Conservation (phyloP, 257 asterid genomes). For the Salvia splendens region DNA sequence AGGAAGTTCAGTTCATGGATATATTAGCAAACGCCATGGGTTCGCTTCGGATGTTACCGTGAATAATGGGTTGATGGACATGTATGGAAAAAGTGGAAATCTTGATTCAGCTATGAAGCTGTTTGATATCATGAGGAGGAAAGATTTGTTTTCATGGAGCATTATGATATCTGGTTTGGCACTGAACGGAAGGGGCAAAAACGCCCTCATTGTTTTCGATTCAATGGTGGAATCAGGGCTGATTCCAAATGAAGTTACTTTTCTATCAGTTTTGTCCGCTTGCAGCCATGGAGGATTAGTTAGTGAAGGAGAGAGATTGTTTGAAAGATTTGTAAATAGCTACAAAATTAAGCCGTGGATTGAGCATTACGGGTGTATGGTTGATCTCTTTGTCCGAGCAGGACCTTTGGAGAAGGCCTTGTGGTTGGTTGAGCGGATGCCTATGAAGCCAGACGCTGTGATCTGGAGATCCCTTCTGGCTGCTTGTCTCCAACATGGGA, state of each 20-base stretch:
- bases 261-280: constrained; percentile 66
- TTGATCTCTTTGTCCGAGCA: constrained; percentile 74
- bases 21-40: constrained; percentile 51
- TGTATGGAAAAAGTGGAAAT: constrained; percentile 75
- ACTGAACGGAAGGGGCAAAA: constrained; percentile 61
- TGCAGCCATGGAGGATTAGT: constrained; percentile 80
- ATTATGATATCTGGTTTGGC: constrained; percentile 74
- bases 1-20: constrained; percentile 67
- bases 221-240: constrained; percentile 61
- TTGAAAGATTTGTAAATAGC: constrained; percentile 36
- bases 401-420: constrained; percentile 60
- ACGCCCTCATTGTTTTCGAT: constrained; percentile 56
- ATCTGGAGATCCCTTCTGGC: constrained; percentile 72
- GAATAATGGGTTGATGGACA: constrained; percentile 71
- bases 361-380: constrained; percentile 78
- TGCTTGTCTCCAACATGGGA: constrained; percentile 53
- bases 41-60: constrained; percentile 48
- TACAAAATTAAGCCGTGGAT: constrained; percentile 46
- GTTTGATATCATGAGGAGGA: constrained; percentile 48
- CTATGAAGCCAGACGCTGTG: constrained; percentile 71
- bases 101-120: constrained; percentile 56
- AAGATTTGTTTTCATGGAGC: constrained; percentile 75
- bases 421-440: constrained; percentile 53
- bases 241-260: constrained; percentile 65
- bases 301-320: constrained; percentile 60